Base-by-base conservation (phyloP, 1,284 basidiomycete species). In the Leccinum angustisporum region DNA sequence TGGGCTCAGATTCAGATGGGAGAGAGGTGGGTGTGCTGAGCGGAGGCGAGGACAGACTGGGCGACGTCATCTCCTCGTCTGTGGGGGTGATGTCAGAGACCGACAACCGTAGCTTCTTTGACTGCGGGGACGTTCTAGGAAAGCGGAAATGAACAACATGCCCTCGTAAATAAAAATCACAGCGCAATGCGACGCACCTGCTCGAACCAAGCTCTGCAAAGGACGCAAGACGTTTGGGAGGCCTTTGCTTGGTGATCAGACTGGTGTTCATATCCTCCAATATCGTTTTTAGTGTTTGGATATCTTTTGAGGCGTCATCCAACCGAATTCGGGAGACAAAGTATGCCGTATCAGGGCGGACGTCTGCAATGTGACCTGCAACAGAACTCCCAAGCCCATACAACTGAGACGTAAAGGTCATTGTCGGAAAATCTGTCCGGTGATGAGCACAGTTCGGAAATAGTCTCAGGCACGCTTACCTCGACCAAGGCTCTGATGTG, bases 381-480 rank as follows among this genome's bases (percentile, higher is more conserved):
- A 78, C 72, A 11, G 73, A 70, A 60, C 78, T 72, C 10, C 76
- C 72, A 13, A 85, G 73, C 33, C 78, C 74, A 59, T 79, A 78
- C 4, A 85, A 70, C 43, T 83, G 80, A 25, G 83, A 81, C 11
- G 84, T 65, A 68, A 86, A 86, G 6, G 78, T 76, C 21, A 75
- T 76, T 6, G 79, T 75, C 4, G 86, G 84, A 65, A 87, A 87
- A 33, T 81, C 85, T 87, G 62, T n/a, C 25, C 43, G 18, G 10
- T 13, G 16, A 60, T 62, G 61, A 70, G 61, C 34, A 58, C 14
- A 21, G 21, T 53, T 59, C 43, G 6, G 18, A 31, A 5, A 9
- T 16, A 53, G 57, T 36, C 55, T 40, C 50, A 14, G 30, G 25
- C 14, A 61, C 18, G 64, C 76, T 36, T 52, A 84, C 86, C 83